Evolutionary conservation across 2,329 filamentous ascomycete genomes (phyloP), one percentile per base, ranked within the genome.

Genomic region (Stemphylium vesicarium): DNA sequence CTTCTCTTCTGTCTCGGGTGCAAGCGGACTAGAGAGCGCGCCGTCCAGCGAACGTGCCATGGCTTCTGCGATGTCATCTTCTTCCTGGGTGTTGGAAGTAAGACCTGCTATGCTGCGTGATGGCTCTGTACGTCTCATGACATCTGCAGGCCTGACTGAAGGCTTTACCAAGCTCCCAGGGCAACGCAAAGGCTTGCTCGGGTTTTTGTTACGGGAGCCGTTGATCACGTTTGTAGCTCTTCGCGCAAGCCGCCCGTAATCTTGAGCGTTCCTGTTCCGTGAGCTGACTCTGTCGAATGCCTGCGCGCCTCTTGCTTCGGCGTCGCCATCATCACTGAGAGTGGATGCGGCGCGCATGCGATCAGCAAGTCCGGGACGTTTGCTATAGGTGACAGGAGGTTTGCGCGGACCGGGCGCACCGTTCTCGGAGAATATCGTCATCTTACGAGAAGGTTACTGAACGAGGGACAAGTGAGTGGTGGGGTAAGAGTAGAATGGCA

Each of bases 11-110:
- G 22, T 24, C 22, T 24, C 22, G 7, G 22, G 6, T 24, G 22
- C 4, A 24, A 24, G 22, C 22, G 22, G 22, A 24, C 22, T 8
- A 7, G 22, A 24, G 22, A 8, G 2, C 22, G 20, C 33, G 7
- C 50, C 29, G 15, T 18, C 41, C n/a, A 57, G 36, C 9, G 50
- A 57, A 41, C 45, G 44, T 10, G 45, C 16, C 18, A 57, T 42
- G 11, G 54, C 54, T 46, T 49, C 45, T 33, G 36, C 54, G 26
- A 53, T 41, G 11, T 45, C 54, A 13, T 50, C 37, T 12, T 57
- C 18, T 7, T 49, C 45, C 20, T 31, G 22, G 6, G 20, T 36
- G 8, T n/a, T 22, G 15, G 13, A 8, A n/a, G 5, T 15, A 40
- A 16, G 7, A 13, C 6, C n/a, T 11, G 13, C 42, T 20, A 31